Base-by-base conservation (phyloP, 2,329 filamentous ascomycete genomes). In the Intubia oerlemansii region DNA sequence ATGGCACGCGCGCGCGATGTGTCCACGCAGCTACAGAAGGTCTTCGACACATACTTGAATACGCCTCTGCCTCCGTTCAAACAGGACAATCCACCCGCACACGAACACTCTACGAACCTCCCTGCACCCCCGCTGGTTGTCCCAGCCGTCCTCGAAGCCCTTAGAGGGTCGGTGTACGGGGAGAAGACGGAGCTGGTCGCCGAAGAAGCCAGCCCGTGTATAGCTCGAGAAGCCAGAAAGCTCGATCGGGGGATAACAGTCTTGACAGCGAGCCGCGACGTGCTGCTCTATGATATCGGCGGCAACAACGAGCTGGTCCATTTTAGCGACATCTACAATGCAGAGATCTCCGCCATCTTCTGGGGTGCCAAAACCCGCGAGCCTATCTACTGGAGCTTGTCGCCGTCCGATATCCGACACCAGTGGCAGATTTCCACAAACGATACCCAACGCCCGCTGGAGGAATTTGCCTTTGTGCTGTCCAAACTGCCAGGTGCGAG, bases 231-330 rank as follows among this genome's bases (percentile, higher is more conserved):
- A n/a, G n/a, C n/a, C n/a, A n/a, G n/a, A n/a, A n/a, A n/a, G n/a
- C n/a, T n/a, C n/a, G n/a, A n/a, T n/a, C n/a, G n/a, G n/a, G n/a
- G n/a, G n/a, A n/a, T n/a, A n/a, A n/a, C 56, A 2, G 60, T 81
- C 10, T 49, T 93, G 6, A 90, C 81, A 0, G 72, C 69, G n/a
- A 85, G 93, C 42, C 90, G 82, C 0, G 85, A 95, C 43, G 57
- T 93, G 7, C 53, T 91, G 1, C 59, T 85, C 0, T 72, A 84
- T 43, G 62, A 81, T 32, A 57, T 85, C 7, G 73, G 71, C 0
- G 27, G 43, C 0, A 36, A 58, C 2, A 74, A 74, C 0, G 54
- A 57, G 1, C 67, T 91, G 0, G 54, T 70, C 1, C 72, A 85
- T 32, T 62, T 91, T 17, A 57, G 62, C 32, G 73, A 80, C 27